phyloP scores from a whole-genome alignment of 208 protist species.

The Blastocrithidia nonstop region DNA sequence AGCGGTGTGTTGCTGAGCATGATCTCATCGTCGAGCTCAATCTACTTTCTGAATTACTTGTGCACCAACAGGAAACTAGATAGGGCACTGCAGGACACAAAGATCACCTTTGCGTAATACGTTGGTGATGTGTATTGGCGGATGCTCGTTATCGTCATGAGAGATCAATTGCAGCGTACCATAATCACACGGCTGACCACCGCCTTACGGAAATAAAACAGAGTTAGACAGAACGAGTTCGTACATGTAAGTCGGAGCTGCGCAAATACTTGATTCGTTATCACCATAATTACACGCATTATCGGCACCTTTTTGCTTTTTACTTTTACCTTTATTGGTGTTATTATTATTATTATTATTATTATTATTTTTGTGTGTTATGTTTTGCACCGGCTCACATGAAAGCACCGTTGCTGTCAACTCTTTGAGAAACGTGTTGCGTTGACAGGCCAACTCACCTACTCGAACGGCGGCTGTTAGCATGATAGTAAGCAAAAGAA shows the following conservation, averaged over 20 bases:
- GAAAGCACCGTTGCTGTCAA: conserved; percentile 43
- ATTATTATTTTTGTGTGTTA: conserved; percentile 12
- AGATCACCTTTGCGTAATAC: conserved; percentile 41
- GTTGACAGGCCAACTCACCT: conserved; percentile 63
- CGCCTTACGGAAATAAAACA: conserved; percentile 79
- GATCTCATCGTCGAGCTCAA: conserved; percentile 66
- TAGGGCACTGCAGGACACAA: conserved; percentile 32
- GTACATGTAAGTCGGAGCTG: conserved; percentile 17
- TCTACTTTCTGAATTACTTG: conserved; percentile 47
- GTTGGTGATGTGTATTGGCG: conserved; percentile 10
- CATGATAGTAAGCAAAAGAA: conserved; percentile 2
- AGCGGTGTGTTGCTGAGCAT: conserved; percentile 88
- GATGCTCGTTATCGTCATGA: neutral
- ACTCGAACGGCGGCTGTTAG: conserved; percentile 15
- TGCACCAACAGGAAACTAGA: conserved; percentile 19
- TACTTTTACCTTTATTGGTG: neutral
- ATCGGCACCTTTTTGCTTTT: neutral
- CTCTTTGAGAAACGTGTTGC: conserved; percentile 41
- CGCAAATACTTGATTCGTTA: neutral
- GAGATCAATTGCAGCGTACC: conserved; percentile 20
- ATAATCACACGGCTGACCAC: conserved; percentile 78
- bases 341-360: conserved; percentile 7
- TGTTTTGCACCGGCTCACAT: conserved; percentile 14
- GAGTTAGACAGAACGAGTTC: conserved; percentile 62
- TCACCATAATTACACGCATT: too few species aligned